These are phyloP conservation scores for Nowakowskiella sp. DNA, from an alignment of 192 early-diverging fungal genomes.

Conservation along the genomic window DNA sequence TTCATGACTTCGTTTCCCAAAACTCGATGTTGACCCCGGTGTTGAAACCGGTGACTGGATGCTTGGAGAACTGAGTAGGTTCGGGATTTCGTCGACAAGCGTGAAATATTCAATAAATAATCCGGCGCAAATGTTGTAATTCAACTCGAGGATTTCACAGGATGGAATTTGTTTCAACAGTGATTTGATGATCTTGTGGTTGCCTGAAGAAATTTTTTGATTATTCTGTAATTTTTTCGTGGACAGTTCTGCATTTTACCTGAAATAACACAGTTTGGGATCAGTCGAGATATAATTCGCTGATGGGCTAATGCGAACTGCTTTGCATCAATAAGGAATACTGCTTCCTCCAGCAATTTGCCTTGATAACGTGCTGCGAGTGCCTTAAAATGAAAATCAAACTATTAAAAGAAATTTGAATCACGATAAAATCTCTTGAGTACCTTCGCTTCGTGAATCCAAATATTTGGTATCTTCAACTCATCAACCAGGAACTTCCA, in stretches of 20 bases:
- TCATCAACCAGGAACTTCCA: conserved; percentile 51
- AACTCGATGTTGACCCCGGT: no score
- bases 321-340: conserved; percentile 35
- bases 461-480: conserved; percentile 52
- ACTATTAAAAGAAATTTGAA: background rate
- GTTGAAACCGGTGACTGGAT: no score
- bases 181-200: conserved; percentile 1
- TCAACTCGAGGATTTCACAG: conserved; percentile 18
- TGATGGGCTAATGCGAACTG: conserved; percentile 25
- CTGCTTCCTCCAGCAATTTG: conserved; percentile 21
- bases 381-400: conserved; percentile 10
- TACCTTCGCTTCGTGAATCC: conserved; percentile 60
- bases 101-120: conserved; percentile 22
- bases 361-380: conserved; percentile 31
- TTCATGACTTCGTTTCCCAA: no score
- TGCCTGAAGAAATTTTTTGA: conserved; percentile 7
- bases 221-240: background rate
- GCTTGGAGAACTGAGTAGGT: no score
- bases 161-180: conserved; percentile 10
- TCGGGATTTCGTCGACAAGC: conserved; percentile 5
- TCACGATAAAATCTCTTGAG: conserved; percentile 5
- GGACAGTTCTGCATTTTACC: background rate
- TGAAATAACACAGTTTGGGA: conserved; percentile 22
- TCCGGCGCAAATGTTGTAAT: conserved; percentile 22
- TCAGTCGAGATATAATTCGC: conserved; percentile 19